Evolutionary conservation across 495 filamentous ascomycete genomes (phyloP).

Genomic region (Margaritispora aquatica): DNA sequence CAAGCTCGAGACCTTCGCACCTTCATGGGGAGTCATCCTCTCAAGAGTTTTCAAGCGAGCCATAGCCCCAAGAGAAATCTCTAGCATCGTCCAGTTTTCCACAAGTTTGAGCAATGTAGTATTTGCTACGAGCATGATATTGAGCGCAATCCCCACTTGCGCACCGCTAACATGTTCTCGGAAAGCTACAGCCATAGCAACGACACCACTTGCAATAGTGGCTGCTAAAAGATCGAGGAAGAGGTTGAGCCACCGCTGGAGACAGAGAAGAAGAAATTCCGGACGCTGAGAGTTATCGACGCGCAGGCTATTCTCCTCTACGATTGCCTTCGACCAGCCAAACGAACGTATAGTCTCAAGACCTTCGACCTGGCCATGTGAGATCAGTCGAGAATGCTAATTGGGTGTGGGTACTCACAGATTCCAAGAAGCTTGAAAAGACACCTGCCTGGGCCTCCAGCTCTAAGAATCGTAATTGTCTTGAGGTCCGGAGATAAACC

Average conservation of each 20-base stretch:
- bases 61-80: conserved; percentile 36
- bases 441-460: conserved; percentile 34
- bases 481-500: conserved; percentile 52
- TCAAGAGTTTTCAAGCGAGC: conserved; percentile 25
- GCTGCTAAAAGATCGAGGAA: conserved; percentile 41
- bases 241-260: conserved; percentile 49
- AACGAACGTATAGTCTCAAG: conserved; percentile 45
- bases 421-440: conserved; percentile 41
- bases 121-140: conserved; percentile 28
- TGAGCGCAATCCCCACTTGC: conserved; percentile 48
- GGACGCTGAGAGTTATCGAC: conserved; percentile 49
- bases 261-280: conserved; percentile 44
- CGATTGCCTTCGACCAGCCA: conserved; percentile 35
- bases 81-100: conserved; percentile 14
- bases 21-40: conserved; percentile 4
- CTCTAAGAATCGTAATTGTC: conserved; percentile 53
- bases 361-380: conserved; percentile 24
- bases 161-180: conserved; percentile 31
- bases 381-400: not conserved
- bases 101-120: conserved; percentile 13
- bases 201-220: conserved; percentile 32
- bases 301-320: conserved; percentile 38
- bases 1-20: not conserved
- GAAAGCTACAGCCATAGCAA: conserved; percentile 33
- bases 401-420: conserved; percentile 18